Evolutionary conservation across 805 yeast species (phyloP).

Genomic region (Martiniozyma abietophila): DNA sequence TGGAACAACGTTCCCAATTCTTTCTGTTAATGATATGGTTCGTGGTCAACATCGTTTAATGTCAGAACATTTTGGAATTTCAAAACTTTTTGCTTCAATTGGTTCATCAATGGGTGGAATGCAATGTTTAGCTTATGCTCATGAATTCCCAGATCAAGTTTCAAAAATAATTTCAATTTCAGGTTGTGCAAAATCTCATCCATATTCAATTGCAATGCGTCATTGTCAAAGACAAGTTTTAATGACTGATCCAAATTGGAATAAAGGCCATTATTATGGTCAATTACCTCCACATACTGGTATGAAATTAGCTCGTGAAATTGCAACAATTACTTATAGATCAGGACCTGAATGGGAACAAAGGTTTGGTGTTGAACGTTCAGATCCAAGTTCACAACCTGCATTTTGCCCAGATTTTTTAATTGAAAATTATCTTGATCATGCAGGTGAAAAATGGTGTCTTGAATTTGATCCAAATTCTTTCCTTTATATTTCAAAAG

Average conservation of each 20-base stretch:
- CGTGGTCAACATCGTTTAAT: slow-evolving; percentile 75
- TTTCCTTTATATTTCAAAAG: slow-evolving; percentile 76
- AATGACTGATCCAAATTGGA: slow-evolving; percentile 95
- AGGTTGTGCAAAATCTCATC: slow-evolving; percentile 92
- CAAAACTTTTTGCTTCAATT: slow-evolving; percentile 63
- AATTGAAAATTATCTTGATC: slow-evolving; percentile 88
- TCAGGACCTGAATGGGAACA: slow-evolving; percentile 98
- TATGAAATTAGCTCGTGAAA: slow-evolving; percentile 88
- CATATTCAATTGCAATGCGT: slow-evolving; percentile 87
- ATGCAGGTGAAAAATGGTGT: slow-evolving; percentile 91
- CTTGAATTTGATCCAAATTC: slow-evolving; percentile 88
- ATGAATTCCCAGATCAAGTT: slow-evolving; percentile 73
- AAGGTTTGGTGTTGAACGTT: slow-evolving; percentile 80
- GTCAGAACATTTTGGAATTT: slow-evolving; percentile 49
- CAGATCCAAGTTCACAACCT: slow-evolving; percentile 69
- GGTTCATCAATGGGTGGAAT: slow-evolving; percentile 99
- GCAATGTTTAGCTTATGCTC: slow-evolving; percentile 85
- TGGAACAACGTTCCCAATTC: slow-evolving; percentile 81
- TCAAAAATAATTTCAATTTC: slow-evolving; percentile 69
- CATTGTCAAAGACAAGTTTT: slow-evolving; percentile 88
- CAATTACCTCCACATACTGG: slow-evolving; percentile 85
- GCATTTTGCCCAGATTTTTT: slow-evolving; percentile 90
- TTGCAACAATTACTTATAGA: slow-evolving; percentile 88
- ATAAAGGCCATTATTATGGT: slow-evolving; percentile 72
- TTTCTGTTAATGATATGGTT: slow-evolving; percentile 84